phyloP scores from a whole-genome alignment of 2,329 filamentous ascomycete genomes.

The Trichophyton equinum region DNA sequence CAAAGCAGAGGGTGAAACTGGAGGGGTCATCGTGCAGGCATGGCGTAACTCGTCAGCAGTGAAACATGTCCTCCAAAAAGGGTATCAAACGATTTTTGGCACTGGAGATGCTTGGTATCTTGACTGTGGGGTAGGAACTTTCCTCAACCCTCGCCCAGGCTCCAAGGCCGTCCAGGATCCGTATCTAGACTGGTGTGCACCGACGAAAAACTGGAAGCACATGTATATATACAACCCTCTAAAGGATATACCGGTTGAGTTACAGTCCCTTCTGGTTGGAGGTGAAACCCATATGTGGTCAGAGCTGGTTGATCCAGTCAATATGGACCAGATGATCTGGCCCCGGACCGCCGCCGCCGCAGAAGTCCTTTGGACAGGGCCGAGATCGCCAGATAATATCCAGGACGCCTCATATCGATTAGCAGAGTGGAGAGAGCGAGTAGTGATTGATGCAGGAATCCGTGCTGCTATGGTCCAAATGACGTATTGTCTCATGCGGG shows the following conservation, averaged over 20 bases:
- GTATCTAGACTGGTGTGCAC: slow-evolving; percentile 32
- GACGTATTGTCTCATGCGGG: slow-evolving; percentile 49
- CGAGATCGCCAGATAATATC: slow-evolving; percentile 25
- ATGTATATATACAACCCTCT: slow-evolving; percentile 71
- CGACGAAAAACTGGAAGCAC: slow-evolving; percentile 67
- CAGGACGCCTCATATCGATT: slow-evolving; percentile 54
- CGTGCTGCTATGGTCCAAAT: slow-evolving; percentile 55
- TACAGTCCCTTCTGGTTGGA: slow-evolving; percentile 59
- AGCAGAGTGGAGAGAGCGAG: slow-evolving; percentile 61
- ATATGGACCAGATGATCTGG: slow-evolving; percentile 66
- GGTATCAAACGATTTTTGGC: slow-evolving; percentile 24
- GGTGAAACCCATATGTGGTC: slow-evolving; percentile 74
- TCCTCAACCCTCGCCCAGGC: slow-evolving; percentile 22
- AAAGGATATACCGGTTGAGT: slow-evolving; percentile 46
- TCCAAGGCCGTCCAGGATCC: slow-evolving; percentile 9
- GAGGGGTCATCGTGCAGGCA: slow-evolving; percentile 56
- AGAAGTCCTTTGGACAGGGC: slow-evolving; percentile 69
- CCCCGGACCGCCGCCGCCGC: slow-evolving; percentile 60
- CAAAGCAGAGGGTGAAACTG: slow-evolving; percentile 37
- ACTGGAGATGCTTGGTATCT: slow-evolving; percentile 23
- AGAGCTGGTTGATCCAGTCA: slow-evolving; percentile 63
- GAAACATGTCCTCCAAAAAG: slow-evolving; percentile 18
- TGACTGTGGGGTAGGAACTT: slow-evolving; percentile 23
- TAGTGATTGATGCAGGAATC: slow-evolving; percentile 54
- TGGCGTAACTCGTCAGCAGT: slow-evolving; percentile 45